Base-by-base conservation (phyloP, 1,139 yeast species). In the Kurtzmaniella quercitrusa region DNA sequence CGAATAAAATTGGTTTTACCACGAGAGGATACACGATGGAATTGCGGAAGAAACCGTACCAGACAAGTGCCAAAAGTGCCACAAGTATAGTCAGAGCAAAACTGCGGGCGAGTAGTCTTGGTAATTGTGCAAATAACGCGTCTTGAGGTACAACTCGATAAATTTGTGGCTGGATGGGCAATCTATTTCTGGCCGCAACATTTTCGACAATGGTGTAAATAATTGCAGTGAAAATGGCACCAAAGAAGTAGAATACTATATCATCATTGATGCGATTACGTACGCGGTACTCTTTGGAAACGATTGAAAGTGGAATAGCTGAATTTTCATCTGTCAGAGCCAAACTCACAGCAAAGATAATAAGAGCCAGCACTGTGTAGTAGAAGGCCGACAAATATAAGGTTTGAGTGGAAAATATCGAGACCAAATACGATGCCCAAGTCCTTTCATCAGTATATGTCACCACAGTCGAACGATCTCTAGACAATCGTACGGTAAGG, bases 251-350 rank as follows among this genome's bases (percentile, higher is more conserved):
- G 54, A 71, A 83, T 3, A 82, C 71, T 66, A 76, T 79, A 45
- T 74, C 71, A 55, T 84, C 93, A 53, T 83, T 85, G 42, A 82
- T 57, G 42, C 74, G 68, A 1, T 86, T 83, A 45, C 69, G 71
- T 42, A 75, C 76, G 41, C 73, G 62, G 50, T 68, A 73, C 66
- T 80, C 66, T 57, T 76, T 63, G 52, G 78, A 55, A 61, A 74
- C 47, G 52, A 61, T 50, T 47, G 63, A 67, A 62, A 53, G 12
- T 65, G 59, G 35, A 62, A 55, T 47, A 63, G 72, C 37, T 55
- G 53, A 15, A 64, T 47, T 47, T 42, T 62, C 49, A 47, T 68
- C 56, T 47, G 48, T 51, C 45, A 57, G 71, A 51, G 64, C 64
- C 11, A 65, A 52, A 16, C 56, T 53, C 4, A 75, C 65, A 12